phyloP scores from a whole-genome alignment of 2,329 filamentous ascomycete species.

The Botrytis porri region DNA sequence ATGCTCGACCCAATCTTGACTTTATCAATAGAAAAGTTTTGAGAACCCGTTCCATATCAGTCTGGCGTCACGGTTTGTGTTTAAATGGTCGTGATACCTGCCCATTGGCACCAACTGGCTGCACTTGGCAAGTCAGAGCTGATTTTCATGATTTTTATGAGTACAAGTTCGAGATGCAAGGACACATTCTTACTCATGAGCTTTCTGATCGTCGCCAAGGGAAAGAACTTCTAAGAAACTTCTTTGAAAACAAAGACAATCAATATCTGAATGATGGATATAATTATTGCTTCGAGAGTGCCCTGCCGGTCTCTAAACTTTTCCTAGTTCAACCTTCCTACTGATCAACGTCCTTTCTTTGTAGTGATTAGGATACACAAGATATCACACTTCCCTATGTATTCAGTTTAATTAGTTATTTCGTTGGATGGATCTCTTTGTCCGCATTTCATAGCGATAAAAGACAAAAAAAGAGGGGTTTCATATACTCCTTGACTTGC shows the following conservation, averaged over 20 bases:
- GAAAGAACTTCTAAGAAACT: accelerated
- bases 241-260: accelerated
- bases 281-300: not conserved
- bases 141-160: no score
- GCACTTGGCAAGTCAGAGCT: not conserved
- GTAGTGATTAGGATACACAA: not conserved
- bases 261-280: accelerated
- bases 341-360: not conserved
- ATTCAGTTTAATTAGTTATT: not conserved
- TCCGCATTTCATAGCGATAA: not conserved
- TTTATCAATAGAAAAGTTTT: not conserved
- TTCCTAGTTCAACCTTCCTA: not conserved
- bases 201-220: not conserved
- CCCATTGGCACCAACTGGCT: not conserved
- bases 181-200: not conserved
- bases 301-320: not conserved
- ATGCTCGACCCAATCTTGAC: not conserved
- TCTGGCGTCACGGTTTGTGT: accelerated
- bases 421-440: not conserved
- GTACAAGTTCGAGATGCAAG: no score
- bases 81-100: not conserved
- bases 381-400: not conserved
- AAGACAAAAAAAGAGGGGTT: not conserved
- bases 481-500: not conserved
- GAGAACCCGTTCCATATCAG: accelerated